Evolutionary conservation across 495 filamentous ascomycete genomes (phyloP).

Genomic region (Penicillium dipodomyicola): DNA sequence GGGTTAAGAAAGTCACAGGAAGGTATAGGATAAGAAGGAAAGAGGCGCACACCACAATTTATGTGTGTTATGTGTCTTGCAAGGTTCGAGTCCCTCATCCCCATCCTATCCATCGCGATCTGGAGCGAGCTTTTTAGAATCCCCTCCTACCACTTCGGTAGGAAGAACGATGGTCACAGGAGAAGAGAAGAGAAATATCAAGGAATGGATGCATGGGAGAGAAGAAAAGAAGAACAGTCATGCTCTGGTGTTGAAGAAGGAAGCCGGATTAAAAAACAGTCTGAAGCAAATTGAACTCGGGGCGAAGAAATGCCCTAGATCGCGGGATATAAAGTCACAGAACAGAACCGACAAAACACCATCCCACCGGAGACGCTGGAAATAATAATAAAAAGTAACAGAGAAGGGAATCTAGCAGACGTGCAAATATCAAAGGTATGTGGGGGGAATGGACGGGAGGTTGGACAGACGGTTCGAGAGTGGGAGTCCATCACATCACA

Average conservation of each 20-base stretch:
- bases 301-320: slow-evolving; percentile 18
- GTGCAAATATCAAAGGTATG: slow-evolving; percentile 17
- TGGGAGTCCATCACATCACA: slow-evolving; percentile 45
- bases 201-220: slow-evolving; percentile 20
- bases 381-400: slow-evolving; percentile 21
- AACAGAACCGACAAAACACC: slow-evolving; percentile 34
- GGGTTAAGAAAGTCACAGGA: background rate
- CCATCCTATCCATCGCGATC: slow-evolving; percentile 2
- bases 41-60: background rate
- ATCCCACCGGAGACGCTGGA: slow-evolving; percentile 39
- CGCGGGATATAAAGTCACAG: slow-evolving; percentile 21
- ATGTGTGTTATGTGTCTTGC: too few species aligned
- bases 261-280: slow-evolving; percentile 19
- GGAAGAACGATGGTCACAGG: slow-evolving; percentile 10
- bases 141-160: background rate
- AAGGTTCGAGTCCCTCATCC: background rate
- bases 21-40: background rate
- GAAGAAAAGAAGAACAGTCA: slow-evolving; percentile 9
- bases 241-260: slow-evolving; percentile 16
- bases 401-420: slow-evolving; percentile 22
- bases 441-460: background rate
- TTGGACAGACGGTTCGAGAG: slow-evolving; percentile 1
- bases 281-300: slow-evolving; percentile 13
- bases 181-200: slow-evolving; percentile 20
- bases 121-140: slow-evolving; percentile 3